These are phyloP conservation scores for Pseudogymnoascus sp. DNA, from an alignment of 2,329 filamentous ascomycete species.

Conservation along the genomic window DNA sequence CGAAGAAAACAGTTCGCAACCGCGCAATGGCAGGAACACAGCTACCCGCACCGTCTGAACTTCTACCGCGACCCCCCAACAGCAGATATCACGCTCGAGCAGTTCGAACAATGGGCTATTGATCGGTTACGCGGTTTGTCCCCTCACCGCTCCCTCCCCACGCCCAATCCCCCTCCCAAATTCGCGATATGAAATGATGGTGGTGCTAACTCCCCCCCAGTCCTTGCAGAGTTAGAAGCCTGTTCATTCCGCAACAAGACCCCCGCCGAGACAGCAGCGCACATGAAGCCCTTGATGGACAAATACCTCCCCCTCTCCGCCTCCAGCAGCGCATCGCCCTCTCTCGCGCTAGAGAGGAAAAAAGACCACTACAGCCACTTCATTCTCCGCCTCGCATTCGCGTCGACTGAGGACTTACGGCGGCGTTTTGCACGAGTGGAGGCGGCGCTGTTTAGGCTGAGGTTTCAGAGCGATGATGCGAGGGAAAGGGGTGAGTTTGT, in stretches of 20 bases:
- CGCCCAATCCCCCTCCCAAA: background rate
- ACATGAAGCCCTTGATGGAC: constrained; percentile 79
- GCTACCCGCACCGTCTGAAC: constrained; percentile 82
- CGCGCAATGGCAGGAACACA: constrained; percentile 64
- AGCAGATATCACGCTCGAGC: constrained; percentile 87
- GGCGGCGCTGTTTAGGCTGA: constrained; percentile 77
- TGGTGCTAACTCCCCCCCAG: constrained; percentile 18
- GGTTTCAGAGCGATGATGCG: constrained; percentile 68
- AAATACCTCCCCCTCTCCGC: constrained; percentile 77
- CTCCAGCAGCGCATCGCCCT: constrained; percentile 55
- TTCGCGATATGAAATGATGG: constrained; percentile 19
- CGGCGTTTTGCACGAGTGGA: constrained; percentile 80
- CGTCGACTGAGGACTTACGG: constrained; percentile 81
- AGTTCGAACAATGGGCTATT: constrained; percentile 99
- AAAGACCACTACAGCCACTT: constrained; percentile 98
- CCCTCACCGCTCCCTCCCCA: constrained; percentile 1
- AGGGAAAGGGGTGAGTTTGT: constrained; percentile 71
- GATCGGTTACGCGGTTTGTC: constrained; percentile 68
- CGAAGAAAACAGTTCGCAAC: constrained; percentile 82
- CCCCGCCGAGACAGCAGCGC: constrained; percentile 67
- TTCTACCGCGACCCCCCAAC: constrained; percentile 86
- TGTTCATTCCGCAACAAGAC: constrained; percentile 91
- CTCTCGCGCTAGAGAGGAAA: constrained; percentile 65
- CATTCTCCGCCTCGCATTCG: constrained; percentile 87
- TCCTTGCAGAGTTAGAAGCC: constrained; percentile 81